Evolutionary conservation across 768 basidiomycete genomes (phyloP).

Genomic region (Agaricus subrufescens): DNA sequence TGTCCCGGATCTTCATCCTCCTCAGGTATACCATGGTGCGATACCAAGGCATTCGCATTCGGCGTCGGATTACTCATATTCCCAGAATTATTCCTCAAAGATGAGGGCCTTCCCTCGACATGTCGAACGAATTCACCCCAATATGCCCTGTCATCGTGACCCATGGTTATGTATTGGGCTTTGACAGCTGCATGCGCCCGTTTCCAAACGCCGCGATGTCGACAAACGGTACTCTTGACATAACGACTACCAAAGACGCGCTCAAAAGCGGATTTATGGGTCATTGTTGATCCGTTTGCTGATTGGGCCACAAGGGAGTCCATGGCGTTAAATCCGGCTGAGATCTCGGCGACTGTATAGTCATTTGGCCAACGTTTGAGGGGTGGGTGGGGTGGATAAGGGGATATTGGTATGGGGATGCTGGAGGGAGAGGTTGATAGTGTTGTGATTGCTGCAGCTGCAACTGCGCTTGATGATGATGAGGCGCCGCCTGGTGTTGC

Average conservation of each 20-base stretch:
- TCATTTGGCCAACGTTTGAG: conserved; percentile 77
- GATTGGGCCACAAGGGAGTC: conserved; percentile 34
- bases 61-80: conserved; percentile 8
- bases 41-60: conserved; percentile 2
- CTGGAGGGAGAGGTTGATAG: conserved; percentile 12
- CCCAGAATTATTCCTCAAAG: conserved; percentile 16
- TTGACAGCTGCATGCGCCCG: conserved; percentile 45
- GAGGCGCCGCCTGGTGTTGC: too few relatives aligned
- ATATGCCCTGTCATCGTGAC: conserved; percentile 48
- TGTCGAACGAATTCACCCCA: conserved; percentile 68
- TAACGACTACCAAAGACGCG: conserved; percentile 67
- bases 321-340: conserved; percentile 53
- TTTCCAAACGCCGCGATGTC: conserved; percentile 65
- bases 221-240: conserved; percentile 70
- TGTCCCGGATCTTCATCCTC: conserved; percentile 15
- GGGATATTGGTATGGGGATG: conserved; percentile 9
- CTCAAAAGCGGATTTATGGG: conserved; percentile 65
- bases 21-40: conserved; percentile 15
- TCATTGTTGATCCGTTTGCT: conserved; percentile 37
- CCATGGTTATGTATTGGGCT: conserved; percentile 52
- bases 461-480: too few relatives aligned
- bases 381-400: conserved; percentile 56
- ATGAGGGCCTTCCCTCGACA: conserved; percentile 46
- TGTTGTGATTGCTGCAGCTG: too few relatives aligned
- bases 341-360: conserved; percentile 64